Base-by-base conservation (phyloP, 2,329 filamentous ascomycete species). In the Aspergillus sergii region DNA sequence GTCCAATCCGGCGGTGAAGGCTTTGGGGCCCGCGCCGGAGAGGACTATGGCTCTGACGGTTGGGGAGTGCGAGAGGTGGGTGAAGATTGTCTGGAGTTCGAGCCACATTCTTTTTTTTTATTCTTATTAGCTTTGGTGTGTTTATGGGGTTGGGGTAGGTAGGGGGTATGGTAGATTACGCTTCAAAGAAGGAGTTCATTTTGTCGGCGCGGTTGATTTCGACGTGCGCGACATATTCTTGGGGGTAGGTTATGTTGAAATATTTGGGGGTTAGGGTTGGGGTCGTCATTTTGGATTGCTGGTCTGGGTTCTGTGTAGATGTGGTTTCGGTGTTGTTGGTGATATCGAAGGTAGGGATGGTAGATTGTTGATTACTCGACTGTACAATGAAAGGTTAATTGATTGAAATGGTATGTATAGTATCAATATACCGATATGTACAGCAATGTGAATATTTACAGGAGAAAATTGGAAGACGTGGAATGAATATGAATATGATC, bases 191-290 rank as follows among this genome's bases (percentile, higher is more conserved):
- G 67, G 94, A 89, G 78, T 98, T 98, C 76, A 97, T 82, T 82
- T 96, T 97, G 68, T 87, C 79, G 1, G 94, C 88, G 1, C 94
- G 87, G 82, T 96, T 94, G 80, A 96, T 96, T 80, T 97, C 90
- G 63, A 98, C 91, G 76, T 96, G 92, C n/a, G 89, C 91, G 56
- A 97, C 89, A 81, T 88, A 88, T 72, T 89, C 85, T 43, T 81
- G 73, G 1, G 93, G 92, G 48, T 88, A 88, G n/a, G 86, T 88
- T 69, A 96, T 83, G 68, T 88, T 87, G 85, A 93, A 93, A 82
- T 91, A 83, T 69, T 89, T 70, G 66, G 67, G 72, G 14, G 64
- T 58, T 63, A 72, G 71, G 51, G 57, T 59, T 58, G 67, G 48
- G 12, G 26, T 30, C 36, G 72, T 58, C 73, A 75, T 75, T 50